Conservation (phyloP, 2,329 filamentous ascomycete genomes). For the Phyllosticta citrichinensis region DNA sequence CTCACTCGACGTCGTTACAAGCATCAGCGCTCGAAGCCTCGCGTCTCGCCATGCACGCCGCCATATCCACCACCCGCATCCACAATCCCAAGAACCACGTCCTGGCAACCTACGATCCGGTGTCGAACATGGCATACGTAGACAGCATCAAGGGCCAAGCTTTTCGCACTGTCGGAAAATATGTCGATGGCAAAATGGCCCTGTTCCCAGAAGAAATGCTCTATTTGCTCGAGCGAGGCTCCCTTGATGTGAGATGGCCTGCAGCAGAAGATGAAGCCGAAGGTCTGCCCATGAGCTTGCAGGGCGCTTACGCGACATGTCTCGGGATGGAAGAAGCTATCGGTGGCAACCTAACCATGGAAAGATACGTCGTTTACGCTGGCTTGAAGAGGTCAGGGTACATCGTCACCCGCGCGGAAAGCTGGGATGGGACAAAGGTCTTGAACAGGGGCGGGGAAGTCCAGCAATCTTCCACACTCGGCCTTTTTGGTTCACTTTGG, state of each 20-base stretch:
- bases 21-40: conserved; percentile 68
- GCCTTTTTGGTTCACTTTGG: background rate
- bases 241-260: conserved; percentile 80
- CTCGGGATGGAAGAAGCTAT: conserved; percentile 55
- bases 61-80: conserved; percentile 64
- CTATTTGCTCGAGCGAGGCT: conserved; percentile 80
- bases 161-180: conserved; percentile 65
- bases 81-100: conserved; percentile 59
- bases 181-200: conserved; percentile 52
- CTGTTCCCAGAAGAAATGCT: conserved; percentile 84
- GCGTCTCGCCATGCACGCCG: conserved; percentile 79
- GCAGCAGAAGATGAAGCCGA: conserved; percentile 22
- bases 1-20: conserved; percentile 78
- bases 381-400: conserved; percentile 78
- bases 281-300: conserved; percentile 77
- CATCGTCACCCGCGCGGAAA: conserved; percentile 62
- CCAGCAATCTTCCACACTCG: background rate
- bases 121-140: conserved; percentile 49
- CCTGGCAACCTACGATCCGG: conserved; percentile 65
- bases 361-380: conserved; percentile 81
- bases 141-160: conserved; percentile 63
- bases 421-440: conserved; percentile 26
- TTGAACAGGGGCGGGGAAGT: background rate
- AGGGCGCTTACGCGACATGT: conserved; percentile 80
- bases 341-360: conserved; percentile 49